Conservation (phyloP, 805 yeast species). For the Saturnispora hagleri region DNA sequence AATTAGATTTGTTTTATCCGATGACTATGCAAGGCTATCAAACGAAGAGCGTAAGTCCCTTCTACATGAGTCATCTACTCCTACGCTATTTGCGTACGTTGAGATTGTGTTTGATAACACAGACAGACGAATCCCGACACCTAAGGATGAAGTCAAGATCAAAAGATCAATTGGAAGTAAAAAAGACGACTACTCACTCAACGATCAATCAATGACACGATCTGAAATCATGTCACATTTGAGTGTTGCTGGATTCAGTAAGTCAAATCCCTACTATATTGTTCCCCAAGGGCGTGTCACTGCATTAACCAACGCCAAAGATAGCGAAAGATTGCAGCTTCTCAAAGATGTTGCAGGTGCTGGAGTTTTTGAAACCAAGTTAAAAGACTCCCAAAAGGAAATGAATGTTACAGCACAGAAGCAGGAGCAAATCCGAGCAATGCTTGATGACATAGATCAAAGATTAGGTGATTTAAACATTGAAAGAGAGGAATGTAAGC, state of each 20-base stretch:
- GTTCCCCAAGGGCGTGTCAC: constrained; percentile 96
- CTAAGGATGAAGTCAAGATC: constrained; percentile 58
- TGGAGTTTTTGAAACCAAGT: constrained; percentile 72
- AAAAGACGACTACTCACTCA: constrained; percentile 83
- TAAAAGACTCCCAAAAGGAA: constrained; percentile 70
- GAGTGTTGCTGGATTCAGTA: constrained; percentile 88
- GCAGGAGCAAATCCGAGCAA: constrained; percentile 63
- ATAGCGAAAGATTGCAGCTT: constrained; percentile 65
- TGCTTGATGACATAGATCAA: constrained; percentile 58
- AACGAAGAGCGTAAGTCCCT: constrained; percentile 80
- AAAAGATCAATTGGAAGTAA: constrained; percentile 89
- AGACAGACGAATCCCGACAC: constrained; percentile 65
- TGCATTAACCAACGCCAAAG: constrained; percentile 80
- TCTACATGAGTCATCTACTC: constrained; percentile 84
- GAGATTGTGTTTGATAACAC: constrained; percentile 80
- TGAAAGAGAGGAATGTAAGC: constrained; percentile 68
- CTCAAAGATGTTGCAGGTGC: constrained; percentile 95
- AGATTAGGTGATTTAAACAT: constrained; percentile 70
- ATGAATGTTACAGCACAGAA: constrained; percentile 66
- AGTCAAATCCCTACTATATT: constrained; percentile 86
- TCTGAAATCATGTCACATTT: constrained; percentile 72
- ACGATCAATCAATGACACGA: constrained; percentile 69
- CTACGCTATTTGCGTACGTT: constrained; percentile 87
- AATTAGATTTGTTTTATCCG: constrained; percentile 82
- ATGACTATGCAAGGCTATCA: constrained; percentile 76